Percentiles rank a stretch among this genome's conserved stretches.
Conservation (phyloP, 805 yeast genomes). For the Hyphopichia homilentoma region DNA sequence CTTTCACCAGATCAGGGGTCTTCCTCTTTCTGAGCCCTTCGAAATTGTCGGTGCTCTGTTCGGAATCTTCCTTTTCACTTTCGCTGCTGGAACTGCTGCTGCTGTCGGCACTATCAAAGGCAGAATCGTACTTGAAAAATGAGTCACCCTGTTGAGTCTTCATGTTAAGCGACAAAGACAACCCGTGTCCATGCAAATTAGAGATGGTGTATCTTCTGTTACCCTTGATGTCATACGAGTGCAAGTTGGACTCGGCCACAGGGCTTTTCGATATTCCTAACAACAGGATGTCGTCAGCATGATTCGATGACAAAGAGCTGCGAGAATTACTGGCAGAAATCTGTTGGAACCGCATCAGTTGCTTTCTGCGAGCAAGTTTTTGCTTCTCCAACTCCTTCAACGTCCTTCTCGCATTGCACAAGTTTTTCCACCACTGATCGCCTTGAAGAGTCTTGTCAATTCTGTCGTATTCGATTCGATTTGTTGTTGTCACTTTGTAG, state of each 20-base stretch:
- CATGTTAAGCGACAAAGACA: slow-evolving; percentile 67
- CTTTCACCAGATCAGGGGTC: neutral
- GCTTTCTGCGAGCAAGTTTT: slow-evolving; percentile 13
- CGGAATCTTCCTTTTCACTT: neutral
- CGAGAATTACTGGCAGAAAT: neutral
- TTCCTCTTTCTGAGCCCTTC: neutral
- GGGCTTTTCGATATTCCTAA: slow-evolving; percentile 1
- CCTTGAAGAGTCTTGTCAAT: slow-evolving; percentile 49
- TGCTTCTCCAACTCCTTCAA: slow-evolving; percentile 30
- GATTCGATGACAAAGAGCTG: slow-evolving; percentile 5
- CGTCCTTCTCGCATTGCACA: slow-evolving; percentile 53
- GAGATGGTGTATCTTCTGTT: slow-evolving; percentile 52
- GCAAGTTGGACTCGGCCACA: neutral
- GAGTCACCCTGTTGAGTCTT: slow-evolving; percentile 45
- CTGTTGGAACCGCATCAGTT: slow-evolving; percentile 4
- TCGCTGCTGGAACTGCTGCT: slow-evolving; percentile 11
- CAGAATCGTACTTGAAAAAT: slow-evolving; percentile 22
- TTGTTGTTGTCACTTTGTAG: slow-evolving; percentile 29
- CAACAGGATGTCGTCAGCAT: slow-evolving; percentile 7
- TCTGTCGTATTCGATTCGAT: slow-evolving; percentile 27
- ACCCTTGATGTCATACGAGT: slow-evolving; percentile 7
- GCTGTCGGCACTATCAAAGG: slow-evolving; percentile 13
- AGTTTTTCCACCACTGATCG: slow-evolving; percentile 87
- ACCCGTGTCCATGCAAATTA: slow-evolving; percentile 68
- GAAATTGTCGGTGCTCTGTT: neutral